A percentile compares a stretch with the other conserved stretches of the same genome.
Conservation (phyloP, 225 moss, liverwort and hornwort genomes). For the Neckera pumila region DNA sequence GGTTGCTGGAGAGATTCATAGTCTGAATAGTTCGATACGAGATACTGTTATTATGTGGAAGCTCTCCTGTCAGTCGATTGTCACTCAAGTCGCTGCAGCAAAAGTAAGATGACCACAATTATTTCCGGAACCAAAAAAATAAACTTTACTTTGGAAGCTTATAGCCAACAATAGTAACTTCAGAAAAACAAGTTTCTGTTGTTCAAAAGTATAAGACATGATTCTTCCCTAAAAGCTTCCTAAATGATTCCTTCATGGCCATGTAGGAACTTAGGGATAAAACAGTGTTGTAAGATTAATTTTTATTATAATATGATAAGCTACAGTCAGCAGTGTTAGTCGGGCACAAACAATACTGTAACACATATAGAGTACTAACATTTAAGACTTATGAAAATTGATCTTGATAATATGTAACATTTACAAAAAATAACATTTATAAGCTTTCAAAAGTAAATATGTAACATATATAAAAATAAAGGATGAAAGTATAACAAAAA, state of each 20-base stretch:
- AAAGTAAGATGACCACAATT: background rate
- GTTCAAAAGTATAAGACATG: background rate
- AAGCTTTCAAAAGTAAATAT: background rate
- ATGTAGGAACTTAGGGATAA: background rate
- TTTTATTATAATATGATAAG: background rate
- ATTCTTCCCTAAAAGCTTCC: no score
- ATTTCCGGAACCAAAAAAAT: background rate
- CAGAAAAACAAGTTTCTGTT: background rate
- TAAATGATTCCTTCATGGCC: background rate
- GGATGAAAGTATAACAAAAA: background rate
- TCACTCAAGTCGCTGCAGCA: slow-evolving; percentile 35
- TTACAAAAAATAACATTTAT: background rate
- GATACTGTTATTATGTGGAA: slow-evolving; percentile 13
- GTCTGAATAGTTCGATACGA: slow-evolving; percentile 38
- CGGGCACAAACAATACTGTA: background rate
- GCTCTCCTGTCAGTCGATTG: slow-evolving; percentile 11
- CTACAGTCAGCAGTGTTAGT: background rate
- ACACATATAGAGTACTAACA: background rate
- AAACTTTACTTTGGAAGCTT: background rate
- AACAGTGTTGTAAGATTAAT: no score
- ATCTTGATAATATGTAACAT: background rate
- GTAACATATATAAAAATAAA: background rate
- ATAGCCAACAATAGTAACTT: background rate
- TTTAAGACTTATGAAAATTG: background rate
- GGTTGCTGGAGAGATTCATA: slow-evolving; percentile 27